phyloP scores from a whole-genome alignment of 495 filamentous ascomycete species.

The Evernia prunastri region DNA sequence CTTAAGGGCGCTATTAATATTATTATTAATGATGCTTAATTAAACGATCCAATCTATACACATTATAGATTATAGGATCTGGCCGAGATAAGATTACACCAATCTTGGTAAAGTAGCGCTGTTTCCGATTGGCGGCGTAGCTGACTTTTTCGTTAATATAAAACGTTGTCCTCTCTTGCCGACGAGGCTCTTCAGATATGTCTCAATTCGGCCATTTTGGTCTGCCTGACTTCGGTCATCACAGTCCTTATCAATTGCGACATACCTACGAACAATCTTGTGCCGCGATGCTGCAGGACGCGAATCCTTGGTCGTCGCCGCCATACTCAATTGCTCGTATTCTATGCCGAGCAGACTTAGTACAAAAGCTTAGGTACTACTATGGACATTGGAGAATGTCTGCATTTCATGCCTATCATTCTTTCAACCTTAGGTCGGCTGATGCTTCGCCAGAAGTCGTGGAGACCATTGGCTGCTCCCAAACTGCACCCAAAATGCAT shows the following conservation, averaged over 20 bases:
- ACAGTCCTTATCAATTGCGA: too few species aligned
- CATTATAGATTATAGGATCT: background rate
- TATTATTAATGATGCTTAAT: background rate
- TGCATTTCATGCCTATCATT: too few species aligned
- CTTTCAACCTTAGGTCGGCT: too few species aligned
- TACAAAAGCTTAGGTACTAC: too few species aligned
- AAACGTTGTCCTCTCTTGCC: too few species aligned
- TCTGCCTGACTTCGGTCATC: background rate
- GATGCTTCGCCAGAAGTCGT: too few species aligned
- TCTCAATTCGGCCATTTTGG: background rate
- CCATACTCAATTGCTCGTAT: background rate
- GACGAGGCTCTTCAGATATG: too few species aligned
- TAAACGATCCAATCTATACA: background rate
- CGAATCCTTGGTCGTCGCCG: background rate
- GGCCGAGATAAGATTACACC: background rate
- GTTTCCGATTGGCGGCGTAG: background rate
- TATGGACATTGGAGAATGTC: too few species aligned
- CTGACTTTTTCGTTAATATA: background rate
- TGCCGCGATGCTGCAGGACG: background rate
- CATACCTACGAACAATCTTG: background rate
- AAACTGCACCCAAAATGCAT: too few species aligned
- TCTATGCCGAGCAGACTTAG: too few species aligned
- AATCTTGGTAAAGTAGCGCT: background rate
- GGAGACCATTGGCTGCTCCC: too few species aligned
- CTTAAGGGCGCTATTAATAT: too few species aligned